Base-by-base conservation (phyloP, 768 basidiomycete species). In the Cytidiella melzeri region DNA sequence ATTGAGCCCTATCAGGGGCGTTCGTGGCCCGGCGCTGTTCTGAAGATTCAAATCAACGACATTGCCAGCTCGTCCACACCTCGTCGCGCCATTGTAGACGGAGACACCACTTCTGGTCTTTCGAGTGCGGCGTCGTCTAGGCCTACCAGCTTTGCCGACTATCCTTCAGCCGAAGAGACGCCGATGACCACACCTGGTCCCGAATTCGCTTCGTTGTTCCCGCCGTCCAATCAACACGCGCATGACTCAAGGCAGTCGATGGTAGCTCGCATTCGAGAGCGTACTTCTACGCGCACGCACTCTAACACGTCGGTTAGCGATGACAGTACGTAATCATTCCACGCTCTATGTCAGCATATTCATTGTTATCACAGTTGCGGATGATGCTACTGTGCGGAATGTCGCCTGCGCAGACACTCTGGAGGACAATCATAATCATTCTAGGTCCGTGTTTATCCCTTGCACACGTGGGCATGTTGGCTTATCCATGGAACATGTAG, bases 31-130 rank as follows among this genome's bases (percentile, higher is more conserved):
- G 78, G 75, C 55, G 77, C 80, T 40, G 64, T 83, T 43, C 67
- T 90, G 25, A 76, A 77, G 60, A 84, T 90, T 66, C 69, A 73
- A 18, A 70, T 90, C 15, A 68, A 70, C 48, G 83, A 85, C 51
- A 76, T 15, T 15, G 7, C 7, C 15, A 15, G 15, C 15, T 7
- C 30, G 15, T 7, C 15, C 15, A 15, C 30, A 7, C 30, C 30
- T 34, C 30, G 30, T 34, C 30, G 30, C 9, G 30, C 7, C 9
- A 15, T 15, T 7, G 30, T 15, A 34, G 7, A 15, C 9, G 9
- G 30, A 15, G 15, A 34, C 30, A 34, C 9, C 30, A 7, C 15
- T 7, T 34, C 30, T 34, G 30, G 30, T 15, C 30, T 34, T 34
- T 34, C 30, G 30, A 34, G 30, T 34, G 30, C 30, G 7, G 9